These are phyloP conservation scores for Arthrobotrys megalospora DNA, from an alignment of 2,329 filamentous ascomycete genomes.

Conservation along the genomic window DNA sequence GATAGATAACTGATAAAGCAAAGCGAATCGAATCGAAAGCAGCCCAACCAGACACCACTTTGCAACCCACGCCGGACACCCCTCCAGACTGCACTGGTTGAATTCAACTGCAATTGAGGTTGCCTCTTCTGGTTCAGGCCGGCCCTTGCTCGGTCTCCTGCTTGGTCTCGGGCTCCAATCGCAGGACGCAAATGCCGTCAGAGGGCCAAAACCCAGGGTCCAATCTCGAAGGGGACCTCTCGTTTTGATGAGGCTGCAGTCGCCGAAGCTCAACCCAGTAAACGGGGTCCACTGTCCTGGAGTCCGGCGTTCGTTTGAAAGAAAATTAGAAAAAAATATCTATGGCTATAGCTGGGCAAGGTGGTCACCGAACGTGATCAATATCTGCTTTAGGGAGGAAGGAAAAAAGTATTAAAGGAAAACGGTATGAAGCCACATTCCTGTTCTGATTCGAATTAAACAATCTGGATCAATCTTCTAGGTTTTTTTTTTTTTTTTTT, in stretches of 20 bases:
- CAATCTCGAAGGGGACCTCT: conserved; percentile 49
- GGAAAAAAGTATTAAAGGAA: conserved; percentile 57
- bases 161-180: conserved; percentile 52
- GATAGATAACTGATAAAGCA: conserved; percentile 53
- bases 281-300: conserved; percentile 52
- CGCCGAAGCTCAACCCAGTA: conserved; percentile 55
- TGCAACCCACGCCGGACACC: conserved; percentile 18
- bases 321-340: conserved; percentile 18
- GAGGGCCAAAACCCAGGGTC: conserved; percentile 57
- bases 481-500: conserved; percentile 39
- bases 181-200: conserved; percentile 21
- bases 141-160: conserved; percentile 27
- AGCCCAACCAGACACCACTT: conserved; percentile 29
- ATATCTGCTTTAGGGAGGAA: conserved; percentile 60
- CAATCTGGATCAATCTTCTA: conserved; percentile 38
- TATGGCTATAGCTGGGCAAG: conserved; percentile 48
- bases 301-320: conserved; percentile 36
- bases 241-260: conserved; percentile 60
- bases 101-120: conserved; percentile 43
- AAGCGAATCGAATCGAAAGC: conserved; percentile 10
- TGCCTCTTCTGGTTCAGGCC: conserved; percentile 49
- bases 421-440: conserved; percentile 60
- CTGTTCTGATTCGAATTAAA: conserved; percentile 59
- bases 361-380: conserved; percentile 49
- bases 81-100: conserved; percentile 19